These are phyloP conservation scores for Arthroderma uncinatum DNA, from an alignment of 2,329 filamentous ascomycete species.

Conservation along the genomic window DNA sequence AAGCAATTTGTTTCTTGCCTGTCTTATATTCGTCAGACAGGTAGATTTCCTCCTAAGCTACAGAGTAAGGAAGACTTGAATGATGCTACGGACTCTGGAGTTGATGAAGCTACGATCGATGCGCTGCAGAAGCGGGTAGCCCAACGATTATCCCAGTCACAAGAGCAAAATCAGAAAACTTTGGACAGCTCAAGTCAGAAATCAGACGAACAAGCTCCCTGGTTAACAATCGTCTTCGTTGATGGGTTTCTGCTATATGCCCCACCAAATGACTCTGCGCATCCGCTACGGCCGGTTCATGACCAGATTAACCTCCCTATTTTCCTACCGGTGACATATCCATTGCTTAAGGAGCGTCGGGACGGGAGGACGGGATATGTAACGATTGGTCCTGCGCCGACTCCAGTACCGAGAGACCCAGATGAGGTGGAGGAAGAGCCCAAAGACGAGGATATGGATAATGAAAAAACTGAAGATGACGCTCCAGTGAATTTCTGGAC, in stretches of 20 bases:
- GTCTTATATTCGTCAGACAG: conserved; percentile 56
- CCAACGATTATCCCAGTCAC: conserved; percentile 13
- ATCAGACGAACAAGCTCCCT: neutral
- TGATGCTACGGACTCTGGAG: conserved; percentile 36
- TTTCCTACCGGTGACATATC: conserved; percentile 61
- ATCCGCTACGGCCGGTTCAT: conserved; percentile 24
- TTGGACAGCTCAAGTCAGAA: neutral
- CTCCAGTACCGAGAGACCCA: conserved; percentile 10
- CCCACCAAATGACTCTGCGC: conserved; percentile 22
- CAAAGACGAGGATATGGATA: conserved; percentile 6
- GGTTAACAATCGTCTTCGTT: conserved; percentile 53
- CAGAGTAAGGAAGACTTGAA: conserved; percentile 51
- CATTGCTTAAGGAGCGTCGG: conserved; percentile 31
- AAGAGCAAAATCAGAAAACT: neutral
- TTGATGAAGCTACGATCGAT: conserved; percentile 21
- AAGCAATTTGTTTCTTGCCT: conserved; percentile 56
- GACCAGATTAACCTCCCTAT: conserved; percentile 57
- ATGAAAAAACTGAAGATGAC: conserved; percentile 22
- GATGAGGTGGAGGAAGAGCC: neutral
- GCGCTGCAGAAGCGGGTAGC: conserved; percentile 20
- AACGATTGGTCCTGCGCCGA: conserved; percentile 33
- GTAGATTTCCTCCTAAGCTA: conserved; percentile 41
- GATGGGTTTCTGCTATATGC: conserved; percentile 85
- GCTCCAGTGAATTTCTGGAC: conserved; percentile 72
- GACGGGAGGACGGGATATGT: conserved; percentile 38